Evolutionary conservation across 495 filamentous ascomycete genomes (phyloP).

Genomic region (Chaetomium cochliodes): DNA sequence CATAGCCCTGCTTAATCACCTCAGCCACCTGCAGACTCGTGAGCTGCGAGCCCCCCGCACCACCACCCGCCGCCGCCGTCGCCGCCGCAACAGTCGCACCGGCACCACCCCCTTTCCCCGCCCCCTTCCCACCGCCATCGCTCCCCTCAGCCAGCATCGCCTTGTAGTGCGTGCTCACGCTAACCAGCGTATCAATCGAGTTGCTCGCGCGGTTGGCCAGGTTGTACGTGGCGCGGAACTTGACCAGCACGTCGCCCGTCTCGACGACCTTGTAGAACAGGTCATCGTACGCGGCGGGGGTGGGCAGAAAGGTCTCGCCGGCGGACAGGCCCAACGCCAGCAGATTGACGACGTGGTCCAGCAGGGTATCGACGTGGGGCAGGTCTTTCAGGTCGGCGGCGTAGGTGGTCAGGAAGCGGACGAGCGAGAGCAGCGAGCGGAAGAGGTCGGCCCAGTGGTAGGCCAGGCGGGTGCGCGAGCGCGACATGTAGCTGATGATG

Average conservation of each 20-base stretch:
- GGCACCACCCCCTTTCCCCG: constrained; percentile 44
- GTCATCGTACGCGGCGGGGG: constrained; percentile 85
- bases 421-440: constrained; percentile 81
- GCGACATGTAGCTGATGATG: constrained; percentile 77
- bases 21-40: constrained; percentile 81
- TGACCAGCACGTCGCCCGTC: constrained; percentile 75
- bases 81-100: constrained; percentile 21
- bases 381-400: constrained; percentile 66
- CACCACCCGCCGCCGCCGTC: constrained; percentile 13
- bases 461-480: constrained; percentile 68
- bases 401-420: constrained; percentile 89
- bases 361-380: constrained; percentile 56
- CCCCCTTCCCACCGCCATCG: constrained; percentile 44
- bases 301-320: constrained; percentile 91
- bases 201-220: constrained; percentile 54
- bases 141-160: constrained; percentile 67
- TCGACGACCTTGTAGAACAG: constrained; percentile 98
- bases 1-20: constrained; percentile 94
- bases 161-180: constrained; percentile 84
- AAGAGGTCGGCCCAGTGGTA: constrained; percentile 98
- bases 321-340: constrained; percentile 80
- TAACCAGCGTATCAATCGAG: constrained; percentile 79
- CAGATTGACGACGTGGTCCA: constrained; percentile 77
- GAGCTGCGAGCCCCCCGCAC: constrained; percentile 58
- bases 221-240: constrained; percentile 76